These are phyloP conservation scores for Talaromyces funiculosus DNA, from an alignment of 2,329 filamentous ascomycete genomes.

Conservation along the genomic window DNA sequence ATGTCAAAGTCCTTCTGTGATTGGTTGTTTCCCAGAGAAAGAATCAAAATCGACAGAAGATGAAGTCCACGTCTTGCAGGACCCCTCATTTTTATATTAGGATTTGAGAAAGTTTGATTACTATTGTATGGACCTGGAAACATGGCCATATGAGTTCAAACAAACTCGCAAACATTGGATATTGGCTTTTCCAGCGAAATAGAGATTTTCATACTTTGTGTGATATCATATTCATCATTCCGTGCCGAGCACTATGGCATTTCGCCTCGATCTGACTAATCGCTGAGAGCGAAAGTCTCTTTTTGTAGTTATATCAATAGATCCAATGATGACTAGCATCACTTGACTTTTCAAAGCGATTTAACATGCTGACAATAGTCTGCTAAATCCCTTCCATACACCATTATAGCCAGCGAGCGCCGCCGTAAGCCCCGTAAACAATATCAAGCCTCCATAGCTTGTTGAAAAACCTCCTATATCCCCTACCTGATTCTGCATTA, in stretches of 20 bases:
- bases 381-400: neutral
- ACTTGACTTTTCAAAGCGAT: neutral
- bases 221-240: neutral
- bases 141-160: neutral
- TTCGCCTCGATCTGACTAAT: neutral
- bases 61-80: neutral
- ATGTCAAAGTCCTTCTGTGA: neutral
- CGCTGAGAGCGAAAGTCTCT: neutral
- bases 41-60: neutral
- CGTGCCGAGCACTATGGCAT: neutral
- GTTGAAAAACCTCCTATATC: neutral
- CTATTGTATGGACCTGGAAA: neutral
- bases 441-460: constrained; percentile 10
- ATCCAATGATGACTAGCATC: neutral
- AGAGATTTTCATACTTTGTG: neutral
- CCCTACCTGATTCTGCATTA: constrained; percentile 1
- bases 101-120: neutral
- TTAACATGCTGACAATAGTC: neutral
- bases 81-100: neutral
- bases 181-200: neutral
- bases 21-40: neutral
- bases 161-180: neutral
- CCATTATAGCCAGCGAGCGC: neutral
- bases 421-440: constrained; percentile 12
- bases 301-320: neutral